Base-by-base conservation (phyloP, 495 filamentous ascomycete genomes). In the Aspergillus wentii region DNA sequence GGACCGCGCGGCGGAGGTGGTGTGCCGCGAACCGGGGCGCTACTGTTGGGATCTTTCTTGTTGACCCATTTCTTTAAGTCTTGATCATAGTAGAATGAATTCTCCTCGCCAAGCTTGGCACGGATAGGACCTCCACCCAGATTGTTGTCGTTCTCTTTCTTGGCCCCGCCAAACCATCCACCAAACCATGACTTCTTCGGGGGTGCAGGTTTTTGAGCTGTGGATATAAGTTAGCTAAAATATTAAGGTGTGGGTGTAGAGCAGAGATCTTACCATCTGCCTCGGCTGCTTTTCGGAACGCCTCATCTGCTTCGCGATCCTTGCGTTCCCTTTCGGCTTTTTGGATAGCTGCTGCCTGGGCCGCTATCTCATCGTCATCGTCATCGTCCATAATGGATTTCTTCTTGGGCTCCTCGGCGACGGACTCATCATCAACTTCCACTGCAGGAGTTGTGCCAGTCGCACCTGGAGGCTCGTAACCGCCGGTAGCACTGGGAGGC, bases 41-140 rank as follows among this genome's bases (percentile, higher is more conserved):
- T 54, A 35, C 61, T 63, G 18, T 56, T 62, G 2, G 68, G 66
- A 11, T 79, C 82, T 56, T 96, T 96, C 70, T 96, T 95, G 62
- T 99, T 95, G 62, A 99, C 77, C 94, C 94, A 99, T 54, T 91
- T 87, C 72, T 94, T 94, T 38, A 95, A 72, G 15, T 95, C 86
- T 3, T 86, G 82, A 59, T 99, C 94, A 46, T 91, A 99, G 46
- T 88, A 83, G 64, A 99, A 97, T 8, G 78, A 85, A 52, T 75
- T 92, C 49, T 91, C 83, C 60, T 99, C 94, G 41, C 94, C 94
- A 18, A 99, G 80, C 54, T 99, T 97, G 33, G 94, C 94, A 51
- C 76, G 80, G 63, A 96, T 91, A 29, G 92, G 89, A n/a, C 61
- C 58, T 13, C 54, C 56, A 17, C 38, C 27, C 14, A 17, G n/a